These are phyloP conservation scores for Phytophthora brassicae DNA, from an alignment of 352 stramenopile genomes.

Conservation along the genomic window DNA sequence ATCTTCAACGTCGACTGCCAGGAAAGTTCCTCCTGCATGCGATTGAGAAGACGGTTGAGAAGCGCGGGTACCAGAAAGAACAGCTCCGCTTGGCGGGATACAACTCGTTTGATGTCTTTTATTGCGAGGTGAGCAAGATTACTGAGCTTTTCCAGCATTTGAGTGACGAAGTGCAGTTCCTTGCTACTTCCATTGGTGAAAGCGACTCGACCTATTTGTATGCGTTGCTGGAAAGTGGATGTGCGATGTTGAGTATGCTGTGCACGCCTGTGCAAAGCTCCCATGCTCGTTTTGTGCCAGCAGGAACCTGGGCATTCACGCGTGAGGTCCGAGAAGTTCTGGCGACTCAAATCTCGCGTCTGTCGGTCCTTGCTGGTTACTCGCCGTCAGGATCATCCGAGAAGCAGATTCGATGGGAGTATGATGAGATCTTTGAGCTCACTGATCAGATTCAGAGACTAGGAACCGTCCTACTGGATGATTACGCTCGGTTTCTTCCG, in stretches of 20 bases:
- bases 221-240: slow-evolving; percentile 62
- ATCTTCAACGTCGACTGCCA: slow-evolving; percentile 44
- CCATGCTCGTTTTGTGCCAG: slow-evolving; percentile 35
- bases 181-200: slow-evolving; percentile 58
- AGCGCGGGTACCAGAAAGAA: slow-evolving; percentile 76
- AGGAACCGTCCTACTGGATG: slow-evolving; percentile 52
- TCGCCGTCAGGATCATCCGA: slow-evolving; percentile 22
- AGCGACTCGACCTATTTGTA: slow-evolving; percentile 63
- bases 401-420: slow-evolving; percentile 46
- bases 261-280: slow-evolving; percentile 39
- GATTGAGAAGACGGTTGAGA: slow-evolving; percentile 72
- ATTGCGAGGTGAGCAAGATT: slow-evolving; percentile 85
- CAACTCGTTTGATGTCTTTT: slow-evolving; percentile 89
- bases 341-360: slow-evolving; percentile 57
- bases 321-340: slow-evolving; percentile 60
- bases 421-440: slow-evolving; percentile 68
- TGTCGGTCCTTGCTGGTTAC: slow-evolving; percentile 59
- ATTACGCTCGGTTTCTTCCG: slow-evolving; percentile 56
- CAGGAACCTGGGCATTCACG: slow-evolving; percentile 65
- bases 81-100: slow-evolving; percentile 80
- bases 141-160: slow-evolving; percentile 64
- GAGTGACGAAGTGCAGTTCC: slow-evolving; percentile 53
- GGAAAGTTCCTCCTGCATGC: slow-evolving; percentile 71
- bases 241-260: slow-evolving; percentile 72
- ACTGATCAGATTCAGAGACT: slow-evolving; percentile 62